Evolutionary conservation across 202 grass and related monocot genomes (phyloP).

Genomic region (Musa balbisiana): DNA sequence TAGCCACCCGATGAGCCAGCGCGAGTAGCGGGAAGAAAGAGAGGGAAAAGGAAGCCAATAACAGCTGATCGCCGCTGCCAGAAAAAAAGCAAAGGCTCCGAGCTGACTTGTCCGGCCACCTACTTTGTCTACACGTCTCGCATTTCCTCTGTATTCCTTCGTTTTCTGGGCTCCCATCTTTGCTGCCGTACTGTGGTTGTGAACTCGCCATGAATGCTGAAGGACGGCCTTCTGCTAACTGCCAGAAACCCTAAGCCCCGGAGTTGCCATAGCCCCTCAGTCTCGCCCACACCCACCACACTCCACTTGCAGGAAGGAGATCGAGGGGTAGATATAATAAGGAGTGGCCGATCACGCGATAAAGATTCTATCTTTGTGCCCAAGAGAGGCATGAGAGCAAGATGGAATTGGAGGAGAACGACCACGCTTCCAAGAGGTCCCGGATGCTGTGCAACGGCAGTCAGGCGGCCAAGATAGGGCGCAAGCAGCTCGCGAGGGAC

Average conservation of each 20-base stretch:
- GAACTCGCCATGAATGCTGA: conserved; percentile 38
- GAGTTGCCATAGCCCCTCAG: conserved; percentile 27
- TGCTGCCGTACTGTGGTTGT: conserved; percentile 15
- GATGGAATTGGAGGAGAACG: conserved; percentile 34
- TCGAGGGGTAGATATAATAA: not conserved
- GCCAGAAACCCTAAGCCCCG: conserved; percentile 1
- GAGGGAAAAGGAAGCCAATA: not conserved
- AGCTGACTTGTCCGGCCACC: conserved; percentile 3
- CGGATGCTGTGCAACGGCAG: conserved; percentile 18
- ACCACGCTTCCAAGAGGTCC: conserved; percentile 23
- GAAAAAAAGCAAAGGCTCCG: not conserved
- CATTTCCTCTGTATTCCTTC: conserved; percentile 4
- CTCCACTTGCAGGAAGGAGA: conserved; percentile 1
- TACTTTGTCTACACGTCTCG: not conserved
- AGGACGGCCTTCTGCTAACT: conserved; percentile 26
- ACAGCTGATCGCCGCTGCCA: not conserved
- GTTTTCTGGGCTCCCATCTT: conserved; percentile 11
- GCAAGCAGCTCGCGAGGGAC: conserved; percentile 10
- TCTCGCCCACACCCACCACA: not conserved
- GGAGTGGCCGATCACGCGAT: not conserved
- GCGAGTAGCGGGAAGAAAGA: conserved; percentile 11
- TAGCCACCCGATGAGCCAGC: conserved; percentile 21
- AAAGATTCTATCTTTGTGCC: not conserved
- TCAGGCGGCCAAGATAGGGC: conserved; percentile 13
- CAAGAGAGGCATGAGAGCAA: conserved; percentile 19